Conservation (phyloP, 2,329 filamentous ascomycete species). For the Paraphaeosphaeria sporulosa region DNA sequence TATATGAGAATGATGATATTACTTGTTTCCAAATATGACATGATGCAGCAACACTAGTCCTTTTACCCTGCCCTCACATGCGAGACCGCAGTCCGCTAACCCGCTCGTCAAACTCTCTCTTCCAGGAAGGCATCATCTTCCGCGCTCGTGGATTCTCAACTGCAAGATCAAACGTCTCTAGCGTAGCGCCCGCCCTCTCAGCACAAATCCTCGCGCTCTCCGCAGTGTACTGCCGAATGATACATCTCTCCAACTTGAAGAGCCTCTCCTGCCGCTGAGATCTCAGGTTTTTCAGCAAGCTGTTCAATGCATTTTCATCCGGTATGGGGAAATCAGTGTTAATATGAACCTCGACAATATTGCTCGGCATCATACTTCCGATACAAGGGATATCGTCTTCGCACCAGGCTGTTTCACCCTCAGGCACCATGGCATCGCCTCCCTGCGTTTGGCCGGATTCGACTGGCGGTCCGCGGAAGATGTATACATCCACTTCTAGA, state of each 20-base stretch:
- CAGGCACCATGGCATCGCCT: slow-evolving; percentile 23
- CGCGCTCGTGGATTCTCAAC: slow-evolving; percentile 22
- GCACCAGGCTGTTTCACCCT: slow-evolving; percentile 32
- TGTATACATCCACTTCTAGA: slow-evolving; percentile 40
- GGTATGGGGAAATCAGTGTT: slow-evolving; percentile 39
- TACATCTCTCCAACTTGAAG: slow-evolving; percentile 22
- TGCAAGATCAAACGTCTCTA: slow-evolving; percentile 34
- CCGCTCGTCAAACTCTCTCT: slow-evolving; percentile 34
- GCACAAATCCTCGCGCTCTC: slow-evolving; percentile 27
- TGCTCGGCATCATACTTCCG: slow-evolving; percentile 42
- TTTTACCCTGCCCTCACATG: neutral
- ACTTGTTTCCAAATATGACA: neutral
- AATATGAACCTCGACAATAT: slow-evolving; percentile 38
- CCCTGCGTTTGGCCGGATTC: slow-evolving; percentile 43
- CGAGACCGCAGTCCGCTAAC: slow-evolving; percentile 14
- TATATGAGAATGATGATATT: neutral
- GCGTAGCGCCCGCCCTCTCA: slow-evolving; percentile 21
- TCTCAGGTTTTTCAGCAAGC: slow-evolving; percentile 42
- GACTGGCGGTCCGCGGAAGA: slow-evolving; percentile 44
- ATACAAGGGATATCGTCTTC: slow-evolving; percentile 44
- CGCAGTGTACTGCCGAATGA: slow-evolving; percentile 37
- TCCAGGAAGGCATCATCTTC: slow-evolving; percentile 44
- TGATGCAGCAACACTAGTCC: neutral
- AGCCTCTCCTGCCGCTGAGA: slow-evolving; percentile 31
- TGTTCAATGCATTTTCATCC: slow-evolving; percentile 28